Conservation (phyloP, 495 filamentous ascomycete genomes). For the Cercophora scortea region DNA sequence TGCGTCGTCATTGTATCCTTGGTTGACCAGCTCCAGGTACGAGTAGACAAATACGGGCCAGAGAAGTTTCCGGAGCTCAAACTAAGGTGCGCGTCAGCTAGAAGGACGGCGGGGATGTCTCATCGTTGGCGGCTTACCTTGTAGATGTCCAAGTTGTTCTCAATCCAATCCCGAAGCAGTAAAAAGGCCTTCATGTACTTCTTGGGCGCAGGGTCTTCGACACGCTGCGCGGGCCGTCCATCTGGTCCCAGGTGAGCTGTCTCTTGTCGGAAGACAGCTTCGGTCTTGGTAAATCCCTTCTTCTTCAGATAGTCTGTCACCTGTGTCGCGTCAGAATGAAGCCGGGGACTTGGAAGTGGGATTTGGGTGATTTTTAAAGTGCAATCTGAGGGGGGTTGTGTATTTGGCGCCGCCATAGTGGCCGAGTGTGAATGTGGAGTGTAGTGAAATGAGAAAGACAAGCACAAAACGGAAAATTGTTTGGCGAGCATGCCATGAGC, state of each 20-base stretch:
- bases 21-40: conserved; percentile 72
- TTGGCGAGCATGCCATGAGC: no score
- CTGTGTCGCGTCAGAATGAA: conserved; percentile 29
- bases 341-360: no score
- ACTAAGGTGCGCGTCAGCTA: conserved; percentile 44
- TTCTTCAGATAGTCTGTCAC: conserved; percentile 95
- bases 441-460: no score
- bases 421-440: no score
- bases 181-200: conserved; percentile 71
- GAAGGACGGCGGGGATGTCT: no score
- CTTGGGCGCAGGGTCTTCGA: conserved; percentile 61
- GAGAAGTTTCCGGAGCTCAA: conserved; percentile 75
- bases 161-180: conserved; percentile 70
- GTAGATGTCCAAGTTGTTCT: conserved; percentile 86
- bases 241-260: conserved; percentile 67
- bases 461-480: no score
- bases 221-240: conserved; percentile 56
- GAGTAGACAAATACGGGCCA: conserved; percentile 96
- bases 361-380: no score
- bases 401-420: no score
- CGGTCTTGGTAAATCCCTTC: conserved; percentile 88
- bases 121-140: conserved; percentile 47
- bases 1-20: conserved; percentile 61
- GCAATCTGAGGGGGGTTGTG: no score
- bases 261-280: conserved; percentile 87